Evolutionary conservation across 2,329 filamentous ascomycete species (phyloP), one percentile per base, ranked within the genome.

Genomic region (Calonectria ilicicola): DNA sequence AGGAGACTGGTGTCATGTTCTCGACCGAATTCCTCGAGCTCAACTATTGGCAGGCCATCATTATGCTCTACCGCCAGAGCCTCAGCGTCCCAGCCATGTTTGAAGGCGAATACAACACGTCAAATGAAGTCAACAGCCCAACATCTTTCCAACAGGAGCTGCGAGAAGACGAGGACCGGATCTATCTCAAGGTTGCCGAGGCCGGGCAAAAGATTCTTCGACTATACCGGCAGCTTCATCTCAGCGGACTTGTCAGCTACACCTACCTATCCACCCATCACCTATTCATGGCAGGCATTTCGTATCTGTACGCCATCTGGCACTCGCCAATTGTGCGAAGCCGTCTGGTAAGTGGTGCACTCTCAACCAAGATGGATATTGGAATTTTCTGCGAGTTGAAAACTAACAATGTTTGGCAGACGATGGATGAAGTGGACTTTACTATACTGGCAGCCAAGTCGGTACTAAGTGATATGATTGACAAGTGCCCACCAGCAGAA

Each of bases 21-120:
- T 95, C 94, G 0, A 92, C 94, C 1, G 93, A 98, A 69, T 98
- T 98, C 79, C 85, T 98, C 5, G 95, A 98, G 79, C 89, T 98
- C 73, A 98, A 98, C 83, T 98, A 98, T 84, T 98, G 96, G 96
- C 96, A 98, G 82, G 95, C 95, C 4, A 92, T 98, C 73, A 97
- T 98, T 77, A 95, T 98, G 93, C 90, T 98, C 23, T 98, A 98
- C 82, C 90, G 96, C 68, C 96, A 98, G 83, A 97, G 95, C 82
- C 84, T 98, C 73, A 93, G 94, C 62, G 94, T 98, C 21, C 96
- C 96, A 1, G 91, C 93, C 47, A 92, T 95, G 80, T 92, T 98
- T 70, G 95, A 96, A 67, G 92, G 92, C 67, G 96, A 98, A 84
- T 92, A 92, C 77, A 89, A 91, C 77, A 91, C 91, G 2, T 89